Evolutionary conservation across 768 basidiomycete species (phyloP).

Genomic region (Psilocybe sp.): DNA sequence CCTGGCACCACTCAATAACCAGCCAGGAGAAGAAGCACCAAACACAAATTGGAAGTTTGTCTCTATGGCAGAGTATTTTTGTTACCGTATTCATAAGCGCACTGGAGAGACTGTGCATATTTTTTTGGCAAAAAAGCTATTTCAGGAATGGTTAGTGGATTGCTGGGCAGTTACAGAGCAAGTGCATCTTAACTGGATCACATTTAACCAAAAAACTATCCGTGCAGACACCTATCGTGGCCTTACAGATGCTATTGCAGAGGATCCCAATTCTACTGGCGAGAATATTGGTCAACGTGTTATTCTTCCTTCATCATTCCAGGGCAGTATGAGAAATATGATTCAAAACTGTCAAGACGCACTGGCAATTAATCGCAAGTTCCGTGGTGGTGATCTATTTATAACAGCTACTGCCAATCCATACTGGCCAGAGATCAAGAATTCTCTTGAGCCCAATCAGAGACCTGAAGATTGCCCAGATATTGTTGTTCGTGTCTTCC

Average conservation of each 20-base stretch:
- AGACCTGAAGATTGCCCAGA: conserved; percentile 42
- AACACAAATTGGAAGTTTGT: no score
- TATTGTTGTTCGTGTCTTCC: conserved; percentile 42
- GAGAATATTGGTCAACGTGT: conserved; percentile 23
- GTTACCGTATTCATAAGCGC: no score
- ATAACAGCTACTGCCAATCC: conserved; percentile 51
- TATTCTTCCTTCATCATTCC: conserved; percentile 29
- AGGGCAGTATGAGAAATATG: conserved; percentile 37
- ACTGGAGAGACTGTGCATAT: no score
- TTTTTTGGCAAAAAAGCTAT: no score
- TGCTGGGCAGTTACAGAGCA: conserved; percentile 39
- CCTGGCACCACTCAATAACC: no score
- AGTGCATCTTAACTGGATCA: conserved; percentile 28
- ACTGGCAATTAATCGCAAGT: conserved; percentile 37
- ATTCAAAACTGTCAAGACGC: conserved; percentile 39
- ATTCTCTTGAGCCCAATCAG: conserved; percentile 36
- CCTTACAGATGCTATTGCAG: conserved; percentile 30
- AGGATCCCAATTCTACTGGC: conserved; percentile 17
- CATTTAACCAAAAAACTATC: conserved; percentile 31
- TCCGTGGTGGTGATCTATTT: conserved; percentile 37
- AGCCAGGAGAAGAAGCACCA: no score
- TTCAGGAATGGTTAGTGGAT: no score
- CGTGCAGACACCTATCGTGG: conserved; percentile 34
- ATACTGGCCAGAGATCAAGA: conserved; percentile 43
- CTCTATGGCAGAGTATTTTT: no score